phyloP scores from a whole-genome alignment of 495 filamentous ascomycete species.

The Hypoxylon fragiforme region DNA sequence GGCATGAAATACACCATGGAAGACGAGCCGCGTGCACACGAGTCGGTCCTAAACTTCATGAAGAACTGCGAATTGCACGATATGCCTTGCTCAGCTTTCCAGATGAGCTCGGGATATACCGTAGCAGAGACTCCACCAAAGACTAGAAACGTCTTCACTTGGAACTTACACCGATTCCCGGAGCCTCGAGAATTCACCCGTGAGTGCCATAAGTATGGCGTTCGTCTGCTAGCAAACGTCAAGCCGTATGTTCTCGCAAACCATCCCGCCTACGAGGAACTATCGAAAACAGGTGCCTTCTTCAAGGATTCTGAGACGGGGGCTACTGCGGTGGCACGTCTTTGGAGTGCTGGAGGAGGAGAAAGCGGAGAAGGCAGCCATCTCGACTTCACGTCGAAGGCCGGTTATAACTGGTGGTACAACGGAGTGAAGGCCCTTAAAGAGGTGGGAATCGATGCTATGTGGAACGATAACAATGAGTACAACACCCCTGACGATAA shows the following conservation, averaged over 20 bases:
- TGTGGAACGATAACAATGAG: conserved; percentile 81
- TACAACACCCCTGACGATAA: conserved; percentile 67
- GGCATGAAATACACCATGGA: conserved; percentile 72
- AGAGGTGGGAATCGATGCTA: conserved; percentile 64
- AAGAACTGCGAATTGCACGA: conserved; percentile 61
- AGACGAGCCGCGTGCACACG: conserved; percentile 61
- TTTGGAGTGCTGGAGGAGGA: conserved; percentile 70
- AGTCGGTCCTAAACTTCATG: conserved; percentile 62
- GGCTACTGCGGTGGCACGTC: conserved; percentile 57
- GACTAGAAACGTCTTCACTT: conserved; percentile 71
- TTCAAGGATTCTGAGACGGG: conserved; percentile 61
- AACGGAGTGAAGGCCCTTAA: conserved; percentile 63
- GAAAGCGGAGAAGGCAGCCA: conserved; percentile 70
- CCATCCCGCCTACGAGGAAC: conserved; percentile 63
- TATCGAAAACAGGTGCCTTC: conserved; percentile 57
- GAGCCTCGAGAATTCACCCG: conserved; percentile 63
- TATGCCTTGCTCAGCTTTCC: conserved; percentile 72
- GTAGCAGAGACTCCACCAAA: conserved; percentile 67
- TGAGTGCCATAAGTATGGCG: conserved; percentile 62
- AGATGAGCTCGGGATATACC: conserved; percentile 73
- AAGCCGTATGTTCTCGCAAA: conserved; percentile 69
- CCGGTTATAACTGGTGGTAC: conserved; percentile 71
- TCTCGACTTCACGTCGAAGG: conserved; percentile 67
- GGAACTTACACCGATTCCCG: conserved; percentile 68
- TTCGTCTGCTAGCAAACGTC: conserved; percentile 68